Base-by-base conservation (phyloP, 108 stramenopile genomes). In the Nitzschia inconspicua region DNA sequence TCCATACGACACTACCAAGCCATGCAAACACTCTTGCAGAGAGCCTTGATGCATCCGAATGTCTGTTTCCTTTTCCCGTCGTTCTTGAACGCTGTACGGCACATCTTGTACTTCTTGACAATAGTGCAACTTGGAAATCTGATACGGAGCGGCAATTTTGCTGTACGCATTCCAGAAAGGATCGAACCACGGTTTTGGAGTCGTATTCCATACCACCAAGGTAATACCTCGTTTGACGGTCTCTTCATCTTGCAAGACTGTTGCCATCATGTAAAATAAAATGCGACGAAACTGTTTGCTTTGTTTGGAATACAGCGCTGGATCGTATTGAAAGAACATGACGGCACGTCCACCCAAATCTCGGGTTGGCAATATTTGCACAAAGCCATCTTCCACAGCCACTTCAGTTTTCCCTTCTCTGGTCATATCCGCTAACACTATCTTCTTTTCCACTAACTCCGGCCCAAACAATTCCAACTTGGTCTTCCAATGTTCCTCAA, bases 11-110 rank as follows among this genome's bases (percentile, higher is more conserved):
- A 66, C 29, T n/a, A n/a, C n/a, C 3, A 66, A 35, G 22, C 44
- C 65, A 36, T 66, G 65, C 31, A 66, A 35, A 44, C 65, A 66
- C 57, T 66, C 65, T 47, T 66, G 65, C 18, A 53, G 18, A 26
- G 52, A 55, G 24, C 65, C 65, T 41, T 44, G 36, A 35, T 66
- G 65, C 25, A 55, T 54, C 2, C 65, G 65, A 31, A 66, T 36
- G 16, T 43, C 25, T 1, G 65, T 57, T 16, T 35, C 60, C 1
- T 16, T 24, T 39, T 66, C 65, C 57, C 44, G 40, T 19, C 30
- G 36, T 48, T 66, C 65, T 11, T 48, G 54, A 23, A 66, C 44
- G 13, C 44, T 26, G 39, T 66, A 66, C 14, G 55, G 42, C 11
- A 46, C 32, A 25, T 53, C 47, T 3, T 30, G 27, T 0, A 28